Conservation (phyloP, 257 asterid species). For the Oldenlandia corymbosa region DNA sequence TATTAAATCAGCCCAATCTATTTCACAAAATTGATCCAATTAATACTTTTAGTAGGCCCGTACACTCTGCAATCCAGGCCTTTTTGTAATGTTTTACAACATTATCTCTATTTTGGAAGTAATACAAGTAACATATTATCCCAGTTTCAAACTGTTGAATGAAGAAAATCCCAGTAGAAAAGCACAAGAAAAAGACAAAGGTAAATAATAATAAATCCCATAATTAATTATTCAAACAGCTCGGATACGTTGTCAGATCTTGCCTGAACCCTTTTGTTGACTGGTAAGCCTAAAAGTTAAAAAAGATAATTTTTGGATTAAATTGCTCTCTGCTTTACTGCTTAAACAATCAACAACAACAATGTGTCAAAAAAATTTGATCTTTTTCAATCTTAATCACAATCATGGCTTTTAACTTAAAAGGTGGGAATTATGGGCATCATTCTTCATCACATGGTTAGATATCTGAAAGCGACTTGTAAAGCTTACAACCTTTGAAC, state of each 20-base stretch:
- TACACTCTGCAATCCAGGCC: neutral
- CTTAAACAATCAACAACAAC: neutral
- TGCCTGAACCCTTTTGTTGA: conserved; percentile 18
- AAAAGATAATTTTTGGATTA: too few relatives aligned
- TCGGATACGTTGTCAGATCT: conserved; percentile 24
- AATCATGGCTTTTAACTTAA: neutral
- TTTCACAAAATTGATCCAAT: too few relatives aligned
- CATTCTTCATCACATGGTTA: neutral
- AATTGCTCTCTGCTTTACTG: neutral
- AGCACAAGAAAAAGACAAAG: conserved; percentile 7
- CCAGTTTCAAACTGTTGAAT: neutral
- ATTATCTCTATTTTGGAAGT: too few relatives aligned
- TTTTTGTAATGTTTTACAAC: neutral
- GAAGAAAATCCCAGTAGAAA: neutral
- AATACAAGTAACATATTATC: neutral
- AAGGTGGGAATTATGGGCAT: neutral
- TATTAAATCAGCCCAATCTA: too few relatives aligned
- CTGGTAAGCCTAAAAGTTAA: conserved; percentile 6
- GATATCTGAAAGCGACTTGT: conserved; percentile 13
- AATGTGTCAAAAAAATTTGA: too few relatives aligned
- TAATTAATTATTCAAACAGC: neutral
- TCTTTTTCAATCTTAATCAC: conserved; percentile 5
- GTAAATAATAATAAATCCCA: neutral
- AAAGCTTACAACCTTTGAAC: too few relatives aligned
- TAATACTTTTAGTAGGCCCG: too few relatives aligned